Conservation (phyloP, 208 protist species). For the Acanthamoeba culbertsoni region DNA sequence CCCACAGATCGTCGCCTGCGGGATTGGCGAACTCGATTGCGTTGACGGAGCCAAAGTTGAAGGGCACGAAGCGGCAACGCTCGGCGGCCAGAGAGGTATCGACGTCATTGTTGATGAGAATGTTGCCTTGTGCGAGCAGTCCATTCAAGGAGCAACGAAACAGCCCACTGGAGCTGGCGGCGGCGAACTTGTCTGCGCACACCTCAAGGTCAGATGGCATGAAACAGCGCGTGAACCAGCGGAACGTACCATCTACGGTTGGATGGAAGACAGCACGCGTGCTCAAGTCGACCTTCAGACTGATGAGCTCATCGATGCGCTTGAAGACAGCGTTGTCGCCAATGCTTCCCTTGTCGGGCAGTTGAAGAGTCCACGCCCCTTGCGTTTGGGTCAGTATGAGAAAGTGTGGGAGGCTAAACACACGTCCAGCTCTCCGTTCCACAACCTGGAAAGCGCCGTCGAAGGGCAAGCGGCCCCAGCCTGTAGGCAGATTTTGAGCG, state of each 20-base stretch:
- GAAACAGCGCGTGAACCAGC: neutral
- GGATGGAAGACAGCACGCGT: neutral
- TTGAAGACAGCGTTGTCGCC: neutral
- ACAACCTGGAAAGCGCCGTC: conserved; percentile 24
- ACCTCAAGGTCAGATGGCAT: neutral
- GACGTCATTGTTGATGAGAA: neutral
- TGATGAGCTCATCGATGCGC: neutral
- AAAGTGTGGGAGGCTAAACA: neutral
- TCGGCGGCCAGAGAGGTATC: neutral
- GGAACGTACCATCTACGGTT: neutral
- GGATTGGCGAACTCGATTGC: neutral
- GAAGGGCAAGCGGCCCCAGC: neutral
- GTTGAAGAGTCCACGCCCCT: neutral
- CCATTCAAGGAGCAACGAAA: neutral
- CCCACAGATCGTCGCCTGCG: neutral
- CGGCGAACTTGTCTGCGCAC: neutral
- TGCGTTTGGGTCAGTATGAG: neutral
- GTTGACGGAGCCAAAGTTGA: conserved; percentile 16
- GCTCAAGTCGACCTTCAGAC: conserved; percentile 5
- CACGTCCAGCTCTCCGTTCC: neutral
- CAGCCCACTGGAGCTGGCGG: neutral
- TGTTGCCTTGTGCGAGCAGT: neutral
- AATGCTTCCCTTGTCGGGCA: neutral
- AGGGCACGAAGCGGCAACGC: neutral
- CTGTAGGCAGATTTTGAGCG: neutral